Base-by-base conservation (phyloP, 164 flowering plant genomes). In the Cinnamomum micranthum region DNA sequence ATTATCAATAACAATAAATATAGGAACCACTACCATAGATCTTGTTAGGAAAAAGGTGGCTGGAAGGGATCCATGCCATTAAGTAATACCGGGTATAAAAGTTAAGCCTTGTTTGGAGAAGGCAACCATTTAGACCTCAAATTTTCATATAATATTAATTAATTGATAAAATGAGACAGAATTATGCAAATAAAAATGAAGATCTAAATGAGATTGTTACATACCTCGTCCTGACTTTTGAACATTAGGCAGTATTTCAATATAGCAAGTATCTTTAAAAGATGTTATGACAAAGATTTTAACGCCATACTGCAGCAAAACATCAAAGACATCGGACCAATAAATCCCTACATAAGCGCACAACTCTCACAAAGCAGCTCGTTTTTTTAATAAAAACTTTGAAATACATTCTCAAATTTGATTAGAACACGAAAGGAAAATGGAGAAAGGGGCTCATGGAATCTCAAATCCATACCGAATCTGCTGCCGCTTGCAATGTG, bases 401-500 rank as follows among this genome's bases (percentile, higher is more conserved):
- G 13, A 55, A 55, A 13, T 15, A 55, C 15, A 15, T 17, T 55
- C 60, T 55, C 60, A 64, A 23, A 64, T n/a, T 60, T 23, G 23
- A 60, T 60, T 60, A 19, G 24, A 60, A 60, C 23, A 23, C 47
- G 9, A 64, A 64, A 23, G 23, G 24, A 64, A 14, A 64, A 23
- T 64, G 14, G 31, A 65, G 71, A 17, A 71, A 50, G 50, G 70
- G 2, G 50, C 23, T 13, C 23, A 64, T 25, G 64, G 33, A 25
- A 55, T 20, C 14, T 22, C 55, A 20, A 77, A 60, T 51, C 11
- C 81, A 76, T 91, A 95, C 99, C 82, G 85, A 85, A 83, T 95
- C 99, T 75, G 98, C 94, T 74, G 97, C 95, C 74, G 99, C 97
- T 82, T 95, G 99, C 80, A 88, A 76, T 10, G 91, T 85, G 80